phyloP scores from a whole-genome alignment of 2,329 filamentous ascomycete species.

The Rhinocladiella mackenziei region DNA sequence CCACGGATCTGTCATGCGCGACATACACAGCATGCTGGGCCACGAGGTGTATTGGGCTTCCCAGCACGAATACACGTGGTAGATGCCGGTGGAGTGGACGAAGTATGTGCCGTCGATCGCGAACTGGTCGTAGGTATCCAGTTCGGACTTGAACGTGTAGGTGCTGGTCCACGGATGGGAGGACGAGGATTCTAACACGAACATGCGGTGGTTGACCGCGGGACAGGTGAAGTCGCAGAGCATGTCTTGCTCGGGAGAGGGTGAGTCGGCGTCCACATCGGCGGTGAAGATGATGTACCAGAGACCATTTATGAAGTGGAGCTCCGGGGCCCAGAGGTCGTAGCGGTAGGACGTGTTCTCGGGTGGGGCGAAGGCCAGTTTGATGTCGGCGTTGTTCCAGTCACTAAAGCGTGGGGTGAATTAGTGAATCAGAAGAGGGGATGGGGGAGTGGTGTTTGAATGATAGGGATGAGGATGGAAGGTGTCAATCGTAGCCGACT shows the following conservation, averaged over 20 bases:
- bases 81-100: slow-evolving; percentile 39
- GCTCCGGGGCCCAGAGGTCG: slow-evolving; percentile 50
- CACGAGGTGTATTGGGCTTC: slow-evolving; percentile 41
- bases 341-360: slow-evolving; percentile 44
- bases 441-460: not conserved
- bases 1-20: slow-evolving; percentile 48
- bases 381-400: slow-evolving; percentile 40
- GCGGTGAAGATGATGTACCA: slow-evolving; percentile 55
- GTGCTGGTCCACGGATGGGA: slow-evolving; percentile 45
- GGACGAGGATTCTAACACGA: slow-evolving; percentile 44
- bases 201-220: slow-evolving; percentile 52
- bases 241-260: slow-evolving; percentile 47
- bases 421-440: too few species aligned
- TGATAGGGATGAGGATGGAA: too few species aligned
- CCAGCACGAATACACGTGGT: slow-evolving; percentile 43
- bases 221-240: slow-evolving; percentile 48
- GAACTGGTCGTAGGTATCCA: slow-evolving; percentile 52
- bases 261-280: slow-evolving; percentile 45
- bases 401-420: too few species aligned
- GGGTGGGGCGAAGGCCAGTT: slow-evolving; percentile 38
- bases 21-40: slow-evolving; percentile 53
- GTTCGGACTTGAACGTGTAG: slow-evolving; percentile 45
- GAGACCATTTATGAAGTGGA: slow-evolving; percentile 40
- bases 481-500: not conserved
- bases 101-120: slow-evolving; percentile 54